Evolutionary conservation across 2,329 filamentous ascomycete species (phyloP), one percentile per base, ranked within the genome.

Genomic region (Penicillium sp.): DNA sequence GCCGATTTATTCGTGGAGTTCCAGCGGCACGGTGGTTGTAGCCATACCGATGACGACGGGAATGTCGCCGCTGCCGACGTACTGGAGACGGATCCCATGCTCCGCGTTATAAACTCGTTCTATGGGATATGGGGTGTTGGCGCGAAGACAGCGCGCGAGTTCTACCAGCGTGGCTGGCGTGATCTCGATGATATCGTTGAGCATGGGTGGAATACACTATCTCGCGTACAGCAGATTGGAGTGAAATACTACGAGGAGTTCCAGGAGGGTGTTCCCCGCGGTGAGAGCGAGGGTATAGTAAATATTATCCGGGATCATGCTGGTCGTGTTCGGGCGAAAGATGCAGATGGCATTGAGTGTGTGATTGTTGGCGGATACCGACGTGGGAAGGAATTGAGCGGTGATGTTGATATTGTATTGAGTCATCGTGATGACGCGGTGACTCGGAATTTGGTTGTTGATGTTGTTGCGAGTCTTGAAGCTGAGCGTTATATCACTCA

Each of bases 221-320:
- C 82, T 0, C 85, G 91, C 12, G 88, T 90, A 1, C 93, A 97
- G 72, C 91, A 97, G 70, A 96, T 97, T 53, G 93, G 94, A 0
- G 79, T 97, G 42, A 97, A 97, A 70, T 97, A 87, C 74, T 96
- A 95, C 70, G 88, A 95, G 33, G 93, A 97, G 60, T 89, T 99
- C 53, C 77, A 83, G 43, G 73, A 81, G 16, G 85, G 83, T 14
- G 90, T 97, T 5, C 82, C 90, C 0, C 84, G 91, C 1, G 55
- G 68, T 0, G 91, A 97, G 71, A 88, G 91, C 0, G 86, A 90
- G 62, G 67, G 70, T 0, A 96, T 96, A 50, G 84, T 83, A 0
- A 66, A 75, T 5, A 77, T 80, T 1, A 82, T 97, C 16, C 79
- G 88, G 1, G 66, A 75, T 1, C 86, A 94, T 59, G 91, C 91